Conservation (phyloP, 768 basidiomycete genomes). For the Macrolepiota fuliginosa region DNA sequence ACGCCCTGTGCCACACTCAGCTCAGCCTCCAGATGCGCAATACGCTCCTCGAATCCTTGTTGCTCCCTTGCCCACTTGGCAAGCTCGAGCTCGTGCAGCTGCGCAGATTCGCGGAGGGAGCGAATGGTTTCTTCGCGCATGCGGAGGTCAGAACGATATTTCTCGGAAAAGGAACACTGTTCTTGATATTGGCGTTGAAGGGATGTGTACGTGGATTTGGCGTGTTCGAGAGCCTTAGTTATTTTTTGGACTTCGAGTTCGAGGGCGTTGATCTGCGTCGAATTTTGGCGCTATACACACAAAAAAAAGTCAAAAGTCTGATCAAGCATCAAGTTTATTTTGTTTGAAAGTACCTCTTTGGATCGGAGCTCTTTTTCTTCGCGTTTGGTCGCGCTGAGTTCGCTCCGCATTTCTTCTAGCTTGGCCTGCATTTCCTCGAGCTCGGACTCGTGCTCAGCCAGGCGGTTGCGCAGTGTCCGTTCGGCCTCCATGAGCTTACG, state of each 20-base stretch:
- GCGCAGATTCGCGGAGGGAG: constrained; percentile 54
- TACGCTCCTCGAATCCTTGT: constrained; percentile 65
- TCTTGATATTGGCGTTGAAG: constrained; percentile 89
- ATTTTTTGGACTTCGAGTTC: constrained; percentile 81
- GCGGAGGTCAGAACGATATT: constrained; percentile 71
- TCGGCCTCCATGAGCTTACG: constrained; percentile 78
- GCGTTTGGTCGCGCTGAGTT: constrained; percentile 76
- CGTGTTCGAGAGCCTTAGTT: constrained; percentile 69
- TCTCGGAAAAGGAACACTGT: constrained; percentile 82
- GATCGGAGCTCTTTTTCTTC: constrained; percentile 91
- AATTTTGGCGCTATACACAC: constrained; percentile 52
- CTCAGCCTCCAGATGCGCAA: constrained; percentile 69
- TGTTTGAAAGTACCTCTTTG: constrained; percentile 64
- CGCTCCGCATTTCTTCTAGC: constrained; percentile 75
- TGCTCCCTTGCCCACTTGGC: constrained; percentile 51
- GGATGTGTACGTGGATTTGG: constrained; percentile 69
- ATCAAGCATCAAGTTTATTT: constrained; percentile 1
- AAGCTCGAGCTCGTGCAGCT: constrained; percentile 63
- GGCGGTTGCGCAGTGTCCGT: constrained; percentile 57
- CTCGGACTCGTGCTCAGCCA: constrained; percentile 79
- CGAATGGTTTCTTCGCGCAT: constrained; percentile 74
- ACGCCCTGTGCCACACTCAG: constrained; percentile 67
- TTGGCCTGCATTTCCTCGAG: constrained; percentile 75
- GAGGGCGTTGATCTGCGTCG: constrained; percentile 61
- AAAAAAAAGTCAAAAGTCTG: constrained; percentile 2